phyloP scores from a whole-genome alignment of 139 green algal genomes.

The Pseudopediastrum boryanum region DNA sequence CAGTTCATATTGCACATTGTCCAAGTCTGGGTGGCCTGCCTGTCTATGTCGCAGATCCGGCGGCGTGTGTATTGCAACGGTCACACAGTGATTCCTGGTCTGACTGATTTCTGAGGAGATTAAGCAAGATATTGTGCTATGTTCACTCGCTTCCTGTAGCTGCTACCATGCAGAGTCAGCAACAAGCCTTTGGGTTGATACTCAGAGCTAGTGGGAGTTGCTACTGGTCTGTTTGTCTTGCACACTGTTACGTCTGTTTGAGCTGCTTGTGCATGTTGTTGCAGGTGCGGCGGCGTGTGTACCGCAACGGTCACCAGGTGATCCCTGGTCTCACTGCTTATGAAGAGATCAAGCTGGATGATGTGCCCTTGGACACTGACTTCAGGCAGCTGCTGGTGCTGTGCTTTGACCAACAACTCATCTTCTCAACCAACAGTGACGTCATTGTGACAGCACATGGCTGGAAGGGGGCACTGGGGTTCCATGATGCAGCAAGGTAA shows the following conservation, averaged over 20 bases:
- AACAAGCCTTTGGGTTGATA: no score
- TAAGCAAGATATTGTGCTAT: neutral
- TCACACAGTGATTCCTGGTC: no score
- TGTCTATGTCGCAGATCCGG: no score
- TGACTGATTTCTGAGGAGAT: no score
- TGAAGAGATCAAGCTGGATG: conserved; percentile 25
- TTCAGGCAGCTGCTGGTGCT: conserved; percentile 21
- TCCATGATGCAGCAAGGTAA: conserved; percentile 10
- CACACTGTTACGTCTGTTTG: no score
- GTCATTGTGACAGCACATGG: conserved; percentile 17
- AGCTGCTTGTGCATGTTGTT: neutral
- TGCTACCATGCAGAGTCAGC: no score
- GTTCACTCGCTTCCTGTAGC: no score
- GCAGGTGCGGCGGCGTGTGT: conserved; percentile 26
- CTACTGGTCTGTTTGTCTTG: no score
- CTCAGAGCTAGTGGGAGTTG: no score
- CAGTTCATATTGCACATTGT: no score
- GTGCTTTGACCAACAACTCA: conserved; percentile 17
- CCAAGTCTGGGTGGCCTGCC: no score
- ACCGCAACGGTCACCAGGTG: neutral
- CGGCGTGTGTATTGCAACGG: no score
- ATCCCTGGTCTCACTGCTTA: conserved; percentile 1
- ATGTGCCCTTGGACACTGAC: conserved; percentile 15
- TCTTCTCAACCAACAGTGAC: neutral
- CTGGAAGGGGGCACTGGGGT: conserved; percentile 18